Evolutionary conservation across 2,329 filamentous ascomycete species (phyloP).

Genomic region (Pleoardoris graminearum): DNA sequence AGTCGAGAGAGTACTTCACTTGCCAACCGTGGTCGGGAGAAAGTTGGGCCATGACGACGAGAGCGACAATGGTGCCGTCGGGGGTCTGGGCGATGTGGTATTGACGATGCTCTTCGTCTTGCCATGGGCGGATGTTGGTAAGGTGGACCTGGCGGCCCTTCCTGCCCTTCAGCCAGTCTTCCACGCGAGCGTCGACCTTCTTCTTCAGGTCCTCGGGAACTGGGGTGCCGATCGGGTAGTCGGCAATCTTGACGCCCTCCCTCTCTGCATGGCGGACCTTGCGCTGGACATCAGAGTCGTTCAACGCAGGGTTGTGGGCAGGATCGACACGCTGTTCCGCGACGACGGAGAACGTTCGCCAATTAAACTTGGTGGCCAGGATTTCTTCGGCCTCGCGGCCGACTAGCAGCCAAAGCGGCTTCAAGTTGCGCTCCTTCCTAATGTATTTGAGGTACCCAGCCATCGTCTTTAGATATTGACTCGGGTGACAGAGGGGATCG

Average conservation of each 20-base stretch:
- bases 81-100: slow-evolving; percentile 81
- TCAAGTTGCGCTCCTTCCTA: slow-evolving; percentile 69
- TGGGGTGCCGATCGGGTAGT: slow-evolving; percentile 67
- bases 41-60: slow-evolving; percentile 83
- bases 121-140: slow-evolving; percentile 87
- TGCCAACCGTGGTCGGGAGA: slow-evolving; percentile 84
- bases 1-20: slow-evolving; percentile 95
- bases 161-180: slow-evolving; percentile 77
- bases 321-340: slow-evolving; percentile 87
- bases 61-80: slow-evolving; percentile 70
- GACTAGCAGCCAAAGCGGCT: slow-evolving; percentile 89
- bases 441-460: slow-evolving; percentile 75
- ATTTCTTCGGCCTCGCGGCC: slow-evolving; percentile 77
- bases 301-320: slow-evolving; percentile 66
- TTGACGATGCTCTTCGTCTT: slow-evolving; percentile 78
- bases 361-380: slow-evolving; percentile 77
- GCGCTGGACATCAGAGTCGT: slow-evolving; percentile 67
- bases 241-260: slow-evolving; percentile 79
- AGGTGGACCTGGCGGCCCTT: slow-evolving; percentile 88
- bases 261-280: slow-evolving; percentile 81
- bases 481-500: slow-evolving; percentile 79
- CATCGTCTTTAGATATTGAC: slow-evolving; percentile 75
- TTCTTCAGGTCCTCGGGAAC: slow-evolving; percentile 67
- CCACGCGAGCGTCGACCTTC: slow-evolving; percentile 72
- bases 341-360: slow-evolving; percentile 85